Base-by-base conservation (phyloP, 768 basidiomycete genomes). In the Lactarius deliciosus region DNA sequence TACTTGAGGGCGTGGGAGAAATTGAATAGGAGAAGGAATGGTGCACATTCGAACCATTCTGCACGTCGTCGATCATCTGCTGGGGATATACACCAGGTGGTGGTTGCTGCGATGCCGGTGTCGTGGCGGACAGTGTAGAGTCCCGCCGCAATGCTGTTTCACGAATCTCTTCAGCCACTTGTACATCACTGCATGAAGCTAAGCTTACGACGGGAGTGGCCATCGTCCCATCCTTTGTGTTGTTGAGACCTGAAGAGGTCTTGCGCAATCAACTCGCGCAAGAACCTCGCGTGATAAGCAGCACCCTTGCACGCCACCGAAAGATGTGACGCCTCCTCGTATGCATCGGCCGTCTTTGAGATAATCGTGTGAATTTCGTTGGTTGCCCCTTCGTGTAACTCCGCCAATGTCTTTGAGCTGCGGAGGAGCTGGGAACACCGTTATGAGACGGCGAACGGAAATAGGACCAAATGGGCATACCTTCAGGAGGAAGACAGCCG, bases 211-310 rank as follows among this genome's bases (percentile, higher is more conserved):
- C 61, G 60, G 22, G 58, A 9, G 38, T 58, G 67, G 5, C 60
- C 30, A 15, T 69, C 63, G 11, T 68, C 61, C 68, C 60, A 68
- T 32, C 18, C 15, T 8, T 65, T 62, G 57, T 64, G 68, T 65
- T 65, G 70, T 9, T 70, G 82, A 59, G 81, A 75, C 70, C 84
- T 83, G 72, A 86, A 82, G 64, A 82, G 81, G 71, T 91, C 89
- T 70, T 85, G 82, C 41, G 81, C 81, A 45, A 93, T 81, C 56
- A 94, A 80, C 64, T 82, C 85, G 72, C 85, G 85, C 45, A 94
- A 78, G 77, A 94, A 94, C 60, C 91, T 88, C 47, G 89, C 85
- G 72, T 94, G 92, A 68, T 87, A 87, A 40, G 86, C 85, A n/a
- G 88, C 87, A 20, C 86, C 84, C 50, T 84, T 85, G 34, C 86